Evolutionary conservation across 805 yeast species (phyloP), one percentile per base, ranked within the genome.

Genomic region (Saturnispora mendoncae): DNA sequence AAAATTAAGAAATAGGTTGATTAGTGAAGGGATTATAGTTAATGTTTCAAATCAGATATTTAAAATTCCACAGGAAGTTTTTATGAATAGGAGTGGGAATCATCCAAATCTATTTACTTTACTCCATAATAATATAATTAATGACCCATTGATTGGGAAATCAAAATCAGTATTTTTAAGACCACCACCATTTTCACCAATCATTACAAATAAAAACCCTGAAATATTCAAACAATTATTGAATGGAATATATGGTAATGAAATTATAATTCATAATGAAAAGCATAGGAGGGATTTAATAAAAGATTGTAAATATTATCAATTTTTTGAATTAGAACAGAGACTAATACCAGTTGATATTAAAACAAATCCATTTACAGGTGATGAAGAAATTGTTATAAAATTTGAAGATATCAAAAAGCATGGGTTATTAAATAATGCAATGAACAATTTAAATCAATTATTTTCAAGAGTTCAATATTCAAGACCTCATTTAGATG

Each of bases 141-240:
- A 64, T 3, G 79, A 77, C 45, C 71, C 77, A 9, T 49, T 51
- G 13, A 42, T 54, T 1, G 66, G 71, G 19, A 64, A 65, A 15
- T 49, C 66, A 9, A 63, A 61, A 39, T 65, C 70, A 28, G 58
- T 79, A 50, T 37, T 43, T 9, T 59, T 82, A 3, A 62, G 95
- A 29, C 96, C 96, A 1, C 94, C 95, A 3, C 85, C 92, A 1
- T 71, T 76, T 43, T 69, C 74, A 8, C 82, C 84, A 0, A 65
- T 69, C 1, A 69, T 69, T 3, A 60, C 71, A 3, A 61, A 68
- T 27, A 65, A 86, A 46, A 71, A 79, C 2, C 70, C 80, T 0
- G 56, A 52, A 17, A 55, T 75, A 41, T 86, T 79, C 55, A 63
- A 55, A 15, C 79, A 74, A 35, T 51, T 87, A 21, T 41, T 87